Conservation (phyloP, 2,329 filamentous ascomycete species). For the Rhytidhysteron rufulum region DNA sequence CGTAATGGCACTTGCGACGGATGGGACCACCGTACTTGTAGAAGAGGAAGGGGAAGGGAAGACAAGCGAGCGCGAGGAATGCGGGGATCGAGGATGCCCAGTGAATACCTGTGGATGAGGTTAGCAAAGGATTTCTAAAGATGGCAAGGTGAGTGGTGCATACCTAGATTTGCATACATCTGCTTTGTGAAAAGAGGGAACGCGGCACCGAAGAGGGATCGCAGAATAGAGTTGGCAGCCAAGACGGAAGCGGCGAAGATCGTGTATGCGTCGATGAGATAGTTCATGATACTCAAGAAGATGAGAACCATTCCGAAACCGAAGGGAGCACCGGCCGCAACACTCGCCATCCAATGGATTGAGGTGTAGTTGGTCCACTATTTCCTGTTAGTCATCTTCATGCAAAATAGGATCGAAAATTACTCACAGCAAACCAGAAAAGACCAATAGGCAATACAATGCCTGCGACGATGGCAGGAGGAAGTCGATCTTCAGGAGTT, state of each 20-base stretch:
- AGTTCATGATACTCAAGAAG: conserved; percentile 53
- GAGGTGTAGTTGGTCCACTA: conserved; percentile 46
- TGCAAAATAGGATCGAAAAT: no score
- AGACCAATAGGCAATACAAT: conserved; percentile 54
- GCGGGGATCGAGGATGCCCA: conserved; percentile 73
- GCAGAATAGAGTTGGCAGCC: conserved; percentile 74
- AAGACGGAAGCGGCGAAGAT: conserved; percentile 74
- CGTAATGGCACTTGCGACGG: conserved; percentile 65
- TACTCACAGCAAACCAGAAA: conserved; percentile 42
- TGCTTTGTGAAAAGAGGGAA: conserved; percentile 77
- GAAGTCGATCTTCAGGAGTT: conserved; percentile 64
- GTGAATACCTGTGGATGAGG: conserved; percentile 57
- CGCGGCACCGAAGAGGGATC: conserved; percentile 71
- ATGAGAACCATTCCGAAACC: conserved; percentile 61
- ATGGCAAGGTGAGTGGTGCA: not conserved
- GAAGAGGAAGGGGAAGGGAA: conserved; percentile 73
- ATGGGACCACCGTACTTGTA: conserved; percentile 66
- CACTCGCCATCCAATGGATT: conserved; percentile 55
- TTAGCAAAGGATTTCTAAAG: conserved; percentile 1
- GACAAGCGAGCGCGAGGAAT: conserved; percentile 67
- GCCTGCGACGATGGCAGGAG: conserved; percentile 59
- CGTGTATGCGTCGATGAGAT: conserved; percentile 51
- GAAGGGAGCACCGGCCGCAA: conserved; percentile 51
- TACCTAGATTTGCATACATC: conserved; percentile 44
- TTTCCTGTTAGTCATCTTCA: no score